phyloP scores from a whole-genome alignment of 2,329 filamentous ascomycete genomes.

The Stachybotrys echinatus region DNA sequence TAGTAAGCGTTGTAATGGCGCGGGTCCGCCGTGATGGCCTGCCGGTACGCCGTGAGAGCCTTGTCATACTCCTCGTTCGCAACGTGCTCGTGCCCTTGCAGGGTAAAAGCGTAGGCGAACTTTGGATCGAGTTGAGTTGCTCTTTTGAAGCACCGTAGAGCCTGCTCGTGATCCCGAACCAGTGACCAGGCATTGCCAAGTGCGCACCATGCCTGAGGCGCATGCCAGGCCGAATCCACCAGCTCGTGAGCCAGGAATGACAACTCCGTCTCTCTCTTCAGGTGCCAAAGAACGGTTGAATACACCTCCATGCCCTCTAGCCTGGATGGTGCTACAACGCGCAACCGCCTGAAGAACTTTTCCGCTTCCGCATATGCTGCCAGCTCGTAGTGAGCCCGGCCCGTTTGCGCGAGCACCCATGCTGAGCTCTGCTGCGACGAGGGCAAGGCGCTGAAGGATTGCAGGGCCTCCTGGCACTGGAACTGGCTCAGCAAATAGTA shows the following conservation, averaged over 20 bases:
- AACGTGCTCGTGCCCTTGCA: conserved; percentile 94
- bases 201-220: conserved; percentile 93
- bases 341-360: conserved; percentile 75
- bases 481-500: conserved; percentile 77
- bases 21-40: conserved; percentile 77
- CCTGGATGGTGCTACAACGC: conserved; percentile 72
- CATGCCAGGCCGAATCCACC: conserved; percentile 79
- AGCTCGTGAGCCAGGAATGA: conserved; percentile 90
- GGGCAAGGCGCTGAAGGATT: conserved; percentile 66
- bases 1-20: conserved; percentile 99
- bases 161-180: conserved; percentile 88
- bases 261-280: conserved; percentile 86
- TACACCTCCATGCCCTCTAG: conserved; percentile 97
- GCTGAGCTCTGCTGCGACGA: conserved; percentile 79
- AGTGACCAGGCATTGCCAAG: conserved; percentile 93
- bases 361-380: conserved; percentile 82
- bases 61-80: conserved; percentile 97
- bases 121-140: conserved; percentile 85
- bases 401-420: conserved; percentile 88
- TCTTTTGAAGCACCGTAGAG: conserved; percentile 87
- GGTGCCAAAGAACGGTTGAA: conserved; percentile 97
- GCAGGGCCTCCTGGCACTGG: conserved; percentile 70
- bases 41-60: conserved; percentile 79
- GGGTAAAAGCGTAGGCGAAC: conserved; percentile 92
- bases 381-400: conserved; percentile 86